Evolutionary conservation across 257 asterid genomes (phyloP).

Genomic region (Solanum etuberosum): DNA sequence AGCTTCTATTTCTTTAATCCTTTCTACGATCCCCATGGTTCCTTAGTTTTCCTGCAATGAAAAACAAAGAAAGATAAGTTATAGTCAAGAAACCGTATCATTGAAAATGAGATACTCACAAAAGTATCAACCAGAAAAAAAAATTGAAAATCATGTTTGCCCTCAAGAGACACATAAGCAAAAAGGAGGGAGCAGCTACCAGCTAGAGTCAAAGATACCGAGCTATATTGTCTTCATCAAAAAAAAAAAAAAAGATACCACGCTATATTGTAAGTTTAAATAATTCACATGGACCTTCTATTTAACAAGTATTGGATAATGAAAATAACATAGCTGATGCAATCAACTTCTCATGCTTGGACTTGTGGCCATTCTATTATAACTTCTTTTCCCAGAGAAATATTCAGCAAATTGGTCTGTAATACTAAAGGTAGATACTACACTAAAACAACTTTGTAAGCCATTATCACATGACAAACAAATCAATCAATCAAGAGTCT

Average conservation of each 20-base stretch:
- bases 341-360: not conserved
- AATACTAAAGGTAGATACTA: not conserved
- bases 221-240: not conserved
- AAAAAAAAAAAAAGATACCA: not conserved
- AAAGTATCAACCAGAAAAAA: not conserved
- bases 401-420: not conserved
- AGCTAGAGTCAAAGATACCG: not conserved
- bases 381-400: not conserved
- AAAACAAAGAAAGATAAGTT: not conserved
- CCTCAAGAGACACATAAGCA: not conserved
- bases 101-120: not conserved
- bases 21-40: constrained; percentile 89
- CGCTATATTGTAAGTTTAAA: not conserved
- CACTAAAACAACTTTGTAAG: not conserved
- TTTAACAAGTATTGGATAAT: not conserved
- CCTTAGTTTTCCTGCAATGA: constrained; percentile 25
- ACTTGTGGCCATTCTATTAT: not conserved
- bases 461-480: not conserved
- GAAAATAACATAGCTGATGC: not conserved
- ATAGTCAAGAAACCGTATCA: not conserved
- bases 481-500: not conserved
- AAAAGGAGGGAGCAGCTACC: not conserved
- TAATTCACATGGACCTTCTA: not conserved
- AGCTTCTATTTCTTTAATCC: constrained; percentile 84
- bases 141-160: not conserved